A percentile compares a stretch with the other conserved stretches of the same genome.
Evolutionary conservation across 371 early-diverging fungal species (phyloP).

Genomic region (Haplosporangium sp.): DNA sequence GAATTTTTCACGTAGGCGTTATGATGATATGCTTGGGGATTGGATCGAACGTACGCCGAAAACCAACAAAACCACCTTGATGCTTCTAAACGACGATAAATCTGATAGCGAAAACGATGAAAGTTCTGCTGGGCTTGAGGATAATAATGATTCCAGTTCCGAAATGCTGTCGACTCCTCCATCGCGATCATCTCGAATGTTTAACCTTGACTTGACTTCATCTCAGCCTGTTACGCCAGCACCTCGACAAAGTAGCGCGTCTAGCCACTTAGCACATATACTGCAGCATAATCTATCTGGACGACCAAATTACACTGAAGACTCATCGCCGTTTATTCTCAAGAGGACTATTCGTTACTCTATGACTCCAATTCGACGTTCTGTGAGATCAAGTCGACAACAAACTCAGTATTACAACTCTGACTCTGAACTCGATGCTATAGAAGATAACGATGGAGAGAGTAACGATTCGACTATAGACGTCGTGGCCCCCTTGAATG

Average conservation of each 20-base stretch:
- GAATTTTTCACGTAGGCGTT: slow-evolving; percentile 14
- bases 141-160: neutral
- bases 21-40: slow-evolving; percentile 34
- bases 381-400: neutral
- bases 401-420: neutral
- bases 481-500: neutral
- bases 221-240: too few species aligned
- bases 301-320: neutral
- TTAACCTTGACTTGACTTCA: neutral
- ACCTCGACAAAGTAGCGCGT: too few species aligned
- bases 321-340: slow-evolving; percentile 4
- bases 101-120: neutral
- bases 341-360: slow-evolving; percentile 13
- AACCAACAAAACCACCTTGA: neutral
- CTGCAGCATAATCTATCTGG: neutral
- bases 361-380: slow-evolving; percentile 22
- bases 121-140: neutral
- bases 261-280: neutral
- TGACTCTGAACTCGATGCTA: neutral
- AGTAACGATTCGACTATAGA: neutral
- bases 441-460: neutral
- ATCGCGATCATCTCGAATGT: neutral
- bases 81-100: neutral
- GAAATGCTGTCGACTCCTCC: neutral
- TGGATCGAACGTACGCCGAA: slow-evolving; percentile 26